Percentiles rank a stretch among this genome's conserved stretches.
phyloP scores from a whole-genome alignment of 768 basidiomycete genomes.

The Trametes cingulata region DNA sequence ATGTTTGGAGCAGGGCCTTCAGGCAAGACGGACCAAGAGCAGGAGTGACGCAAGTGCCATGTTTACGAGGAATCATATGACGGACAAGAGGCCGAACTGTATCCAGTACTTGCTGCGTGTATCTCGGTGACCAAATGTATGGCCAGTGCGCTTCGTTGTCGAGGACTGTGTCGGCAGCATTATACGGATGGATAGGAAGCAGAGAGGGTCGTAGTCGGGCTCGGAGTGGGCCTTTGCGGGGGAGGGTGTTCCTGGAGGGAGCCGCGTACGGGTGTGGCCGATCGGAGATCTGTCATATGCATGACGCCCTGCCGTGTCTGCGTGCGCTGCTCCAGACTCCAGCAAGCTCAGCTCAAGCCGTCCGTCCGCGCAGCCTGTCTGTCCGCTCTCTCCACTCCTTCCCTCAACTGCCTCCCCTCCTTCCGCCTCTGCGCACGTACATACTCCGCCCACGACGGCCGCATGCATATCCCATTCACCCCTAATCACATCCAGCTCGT shows the following conservation, averaged over 20 bases:
- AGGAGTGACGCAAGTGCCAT: not conserved
- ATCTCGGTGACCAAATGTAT: not conserved
- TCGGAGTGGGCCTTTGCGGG: too few relatives aligned
- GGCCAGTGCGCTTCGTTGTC: not conserved
- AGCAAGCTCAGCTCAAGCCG: not conserved
- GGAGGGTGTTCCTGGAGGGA: too few relatives aligned
- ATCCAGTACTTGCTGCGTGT: not conserved
- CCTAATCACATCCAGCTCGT: slow-evolving; percentile 84
- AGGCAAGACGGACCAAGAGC: not conserved
- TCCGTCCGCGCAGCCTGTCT: slow-evolving; percentile 1
- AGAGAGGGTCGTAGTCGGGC: too few relatives aligned
- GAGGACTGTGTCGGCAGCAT: not conserved
- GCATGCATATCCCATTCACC: slow-evolving; percentile 75
- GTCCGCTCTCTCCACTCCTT: slow-evolving; percentile 15
- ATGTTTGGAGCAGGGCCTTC: slow-evolving; percentile 33
- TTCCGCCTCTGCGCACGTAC: slow-evolving; percentile 44
- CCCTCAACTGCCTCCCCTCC: slow-evolving; percentile 14
- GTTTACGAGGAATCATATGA: not conserved
- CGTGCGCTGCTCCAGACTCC: slow-evolving; percentile 37
- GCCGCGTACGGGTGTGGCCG: not conserved
- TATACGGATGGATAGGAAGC: not conserved
- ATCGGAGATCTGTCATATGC: not conserved
- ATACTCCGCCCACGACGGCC: slow-evolving; percentile 30
- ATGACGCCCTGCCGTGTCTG: slow-evolving; percentile 31
- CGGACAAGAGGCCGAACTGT: not conserved